These are phyloP conservation scores for Monosporozyma solicola DNA, from an alignment of 805 yeast species.

Conservation along the genomic window DNA sequence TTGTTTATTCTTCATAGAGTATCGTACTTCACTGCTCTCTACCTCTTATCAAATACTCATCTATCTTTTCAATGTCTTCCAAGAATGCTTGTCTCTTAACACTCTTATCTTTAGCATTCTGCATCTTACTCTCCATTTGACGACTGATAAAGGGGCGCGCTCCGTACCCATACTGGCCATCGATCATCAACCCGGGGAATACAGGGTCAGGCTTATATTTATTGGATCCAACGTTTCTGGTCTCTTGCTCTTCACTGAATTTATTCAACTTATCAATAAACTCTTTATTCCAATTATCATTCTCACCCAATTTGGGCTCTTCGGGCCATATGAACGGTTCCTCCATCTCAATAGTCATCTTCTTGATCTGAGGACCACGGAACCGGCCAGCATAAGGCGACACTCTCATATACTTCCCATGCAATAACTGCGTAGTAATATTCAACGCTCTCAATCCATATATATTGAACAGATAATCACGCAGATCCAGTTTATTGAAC, in stretches of 20 bases:
- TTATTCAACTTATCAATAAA: slow-evolving; percentile 21
- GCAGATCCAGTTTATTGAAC: slow-evolving; percentile 86
- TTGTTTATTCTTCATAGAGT: neutral
- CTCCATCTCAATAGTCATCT: slow-evolving; percentile 94
- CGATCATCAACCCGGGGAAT: slow-evolving; percentile 50
- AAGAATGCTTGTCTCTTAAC: neutral
- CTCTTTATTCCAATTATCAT: slow-evolving; percentile 32
- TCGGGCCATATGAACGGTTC: slow-evolving; percentile 97
- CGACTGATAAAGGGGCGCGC: slow-evolving; percentile 59
- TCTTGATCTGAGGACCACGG: slow-evolving; percentile 75
- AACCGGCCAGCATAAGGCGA: slow-evolving; percentile 54
- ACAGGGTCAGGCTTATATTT: slow-evolving; percentile 56
- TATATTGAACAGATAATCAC: slow-evolving; percentile 86
- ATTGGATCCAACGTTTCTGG: slow-evolving; percentile 51
- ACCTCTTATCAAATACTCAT: neutral
- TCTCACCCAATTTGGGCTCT: slow-evolving; percentile 33
- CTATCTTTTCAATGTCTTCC: neutral
- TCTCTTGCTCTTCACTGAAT: slow-evolving; percentile 39
- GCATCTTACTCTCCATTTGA: slow-evolving; percentile 7
- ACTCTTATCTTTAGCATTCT: neutral
- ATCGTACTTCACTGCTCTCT: neutral
- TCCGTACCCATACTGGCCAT: slow-evolving; percentile 37
- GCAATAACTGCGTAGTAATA: slow-evolving; percentile 76
- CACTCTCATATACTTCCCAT: slow-evolving; percentile 58
- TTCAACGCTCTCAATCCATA: slow-evolving; percentile 87